Evolutionary conservation across 345 rosid genomes (phyloP).

Genomic region (Mangifera indica): DNA sequence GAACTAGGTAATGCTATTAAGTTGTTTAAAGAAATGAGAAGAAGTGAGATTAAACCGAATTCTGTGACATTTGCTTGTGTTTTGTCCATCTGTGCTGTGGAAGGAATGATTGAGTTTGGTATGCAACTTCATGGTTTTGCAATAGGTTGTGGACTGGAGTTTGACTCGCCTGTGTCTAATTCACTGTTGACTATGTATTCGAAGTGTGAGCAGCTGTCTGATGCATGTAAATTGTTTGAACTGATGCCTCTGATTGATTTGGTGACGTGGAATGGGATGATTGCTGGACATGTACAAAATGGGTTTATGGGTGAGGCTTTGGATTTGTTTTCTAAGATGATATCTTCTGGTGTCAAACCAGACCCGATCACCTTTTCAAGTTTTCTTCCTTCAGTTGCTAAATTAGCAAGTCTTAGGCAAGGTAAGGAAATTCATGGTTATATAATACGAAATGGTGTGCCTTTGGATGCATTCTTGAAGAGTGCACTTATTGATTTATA

Average conservation of each 20-base stretch:
- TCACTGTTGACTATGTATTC: constrained; percentile 76
- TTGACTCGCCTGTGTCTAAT: constrained; percentile 51
- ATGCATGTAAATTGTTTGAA: constrained; percentile 58
- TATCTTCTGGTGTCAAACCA: constrained; percentile 53
- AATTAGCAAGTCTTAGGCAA: constrained; percentile 36
- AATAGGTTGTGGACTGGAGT: constrained; percentile 53
- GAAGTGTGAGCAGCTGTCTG: constrained; percentile 49
- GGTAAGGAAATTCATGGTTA: constrained; percentile 76
- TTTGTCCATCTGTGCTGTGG: constrained; percentile 52
- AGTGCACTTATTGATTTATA: constrained; percentile 80
- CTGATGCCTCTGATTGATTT: constrained; percentile 47
- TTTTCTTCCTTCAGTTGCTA: constrained; percentile 67
- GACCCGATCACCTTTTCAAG: constrained; percentile 71
- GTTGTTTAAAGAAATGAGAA: constrained; percentile 59
- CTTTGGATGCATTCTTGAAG: constrained; percentile 58
- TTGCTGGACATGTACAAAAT: constrained; percentile 70
- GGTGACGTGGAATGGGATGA: constrained; percentile 80
- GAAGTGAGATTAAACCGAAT: constrained; percentile 46
- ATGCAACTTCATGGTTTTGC: constrained; percentile 63
- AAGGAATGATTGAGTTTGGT: constrained; percentile 48
- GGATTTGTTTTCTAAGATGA: constrained; percentile 51
- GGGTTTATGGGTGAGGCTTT: constrained; percentile 64
- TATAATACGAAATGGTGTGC: constrained; percentile 55
- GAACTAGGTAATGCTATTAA: constrained; percentile 38
- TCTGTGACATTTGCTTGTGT: constrained; percentile 61